Evolutionary conservation across 306 rosid species (phyloP), one percentile per base, ranked within the genome.

Genomic region (Geum urbanum): DNA sequence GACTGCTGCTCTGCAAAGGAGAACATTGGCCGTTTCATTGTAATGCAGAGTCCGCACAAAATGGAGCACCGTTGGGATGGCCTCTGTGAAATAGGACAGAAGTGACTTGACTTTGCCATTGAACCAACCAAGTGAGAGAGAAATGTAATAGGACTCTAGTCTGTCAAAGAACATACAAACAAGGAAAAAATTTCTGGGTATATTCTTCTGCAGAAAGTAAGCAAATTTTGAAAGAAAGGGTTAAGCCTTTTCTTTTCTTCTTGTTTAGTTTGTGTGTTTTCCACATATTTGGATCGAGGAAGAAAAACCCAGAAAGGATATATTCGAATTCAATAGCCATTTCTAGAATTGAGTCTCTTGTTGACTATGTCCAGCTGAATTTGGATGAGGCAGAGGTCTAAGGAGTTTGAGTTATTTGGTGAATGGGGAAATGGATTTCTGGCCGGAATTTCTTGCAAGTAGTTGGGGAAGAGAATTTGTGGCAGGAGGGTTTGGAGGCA

Each of bases 401-500:
- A 32, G 50, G 16, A 50, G 13, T 40, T 19, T 1, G 63, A 6
- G 52, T 22, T 19, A 20, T 53, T 54, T 69, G 63, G 53, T 69
- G 73, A 43, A 44, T 64, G 71, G 64, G 64, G 56, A 40, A 72
- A 72, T 86, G 96, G 96, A 89, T 84, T 88, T 89, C 63, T 89
- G 86, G 97, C 94, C 88, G 69, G 91, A 85, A 39, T 87, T 87
- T 82, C 83, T 90, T 50, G 98, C 96, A 43, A 81, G 45, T 69
- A 86, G 83, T 78, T 87, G 94, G 83, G 96, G 97, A 0, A 88
- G 67, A 80, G 98, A 92, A 47, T 92, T 92, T 82, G 92, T 92
- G 19, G 98, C 97, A 0, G 97, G 97, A 18, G 97, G 98, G 0
- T 77, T 82, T 69, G 97, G 98, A 53, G 99, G 99, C 55, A 73